phyloP scores from a whole-genome alignment of 345 rosid genomes.

The Fremontodendron californicum region DNA sequence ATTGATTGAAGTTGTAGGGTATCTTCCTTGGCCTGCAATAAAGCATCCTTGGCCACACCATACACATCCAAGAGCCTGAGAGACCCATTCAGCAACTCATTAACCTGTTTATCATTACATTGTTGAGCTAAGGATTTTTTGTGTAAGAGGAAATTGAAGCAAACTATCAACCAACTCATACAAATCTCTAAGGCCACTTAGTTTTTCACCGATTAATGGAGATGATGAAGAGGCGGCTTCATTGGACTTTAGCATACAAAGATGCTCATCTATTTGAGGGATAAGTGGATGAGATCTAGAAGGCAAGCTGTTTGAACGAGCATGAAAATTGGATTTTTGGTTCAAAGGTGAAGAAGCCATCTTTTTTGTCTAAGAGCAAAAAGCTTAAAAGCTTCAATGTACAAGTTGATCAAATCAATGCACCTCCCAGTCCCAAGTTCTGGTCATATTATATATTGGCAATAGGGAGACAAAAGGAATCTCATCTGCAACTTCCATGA shows the following conservation, averaged over 20 bases:
- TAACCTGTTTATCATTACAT: conserved; percentile 11
- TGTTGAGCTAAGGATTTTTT: conserved; percentile 25
- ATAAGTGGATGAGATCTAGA: conserved; percentile 26
- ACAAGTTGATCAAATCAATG: not conserved
- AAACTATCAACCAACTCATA: conserved; percentile 21
- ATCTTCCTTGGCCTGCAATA: conserved; percentile 22
- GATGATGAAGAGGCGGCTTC: no score
- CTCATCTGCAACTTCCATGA: not conserved
- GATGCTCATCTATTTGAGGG: conserved; percentile 22
- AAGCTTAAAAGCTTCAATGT: not conserved
- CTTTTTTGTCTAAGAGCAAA: not conserved
- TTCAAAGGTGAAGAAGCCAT: no score
- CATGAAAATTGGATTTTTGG: no score
- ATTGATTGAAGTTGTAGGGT: conserved; percentile 23
- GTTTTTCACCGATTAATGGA: not conserved
- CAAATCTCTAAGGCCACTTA: conserved; percentile 21
- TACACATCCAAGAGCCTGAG: conserved; percentile 35
- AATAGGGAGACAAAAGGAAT: not conserved
- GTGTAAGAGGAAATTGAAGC: conserved; percentile 25
- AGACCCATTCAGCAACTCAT: conserved; percentile 35
- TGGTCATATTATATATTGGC: not conserved
- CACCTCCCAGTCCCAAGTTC: not conserved
- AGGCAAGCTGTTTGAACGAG: conserved; percentile 34
- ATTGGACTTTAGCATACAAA: conserved; percentile 25
- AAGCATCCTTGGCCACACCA: conserved; percentile 23